Percentiles rank a stretch among this genome's conserved stretches.
Evolutionary conservation across 352 stramenopile species (phyloP).

Genomic region (Thalassiosira exigua): DNA sequence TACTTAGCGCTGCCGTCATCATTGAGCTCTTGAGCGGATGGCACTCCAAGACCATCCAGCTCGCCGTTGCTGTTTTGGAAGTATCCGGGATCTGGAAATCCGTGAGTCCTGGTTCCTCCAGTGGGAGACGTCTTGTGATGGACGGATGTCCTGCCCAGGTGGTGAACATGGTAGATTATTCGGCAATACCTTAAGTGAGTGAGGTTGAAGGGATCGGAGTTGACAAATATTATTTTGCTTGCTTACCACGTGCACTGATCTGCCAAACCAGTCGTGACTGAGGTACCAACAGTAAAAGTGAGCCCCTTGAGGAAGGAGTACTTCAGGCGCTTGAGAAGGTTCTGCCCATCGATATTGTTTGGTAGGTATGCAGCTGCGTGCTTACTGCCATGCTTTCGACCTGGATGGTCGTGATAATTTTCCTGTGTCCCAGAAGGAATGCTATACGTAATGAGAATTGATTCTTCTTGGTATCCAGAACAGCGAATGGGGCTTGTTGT

Average conservation of each 20-base stretch:
- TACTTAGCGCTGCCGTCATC: too few relatives aligned
- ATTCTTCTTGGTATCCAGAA: conserved; percentile 15
- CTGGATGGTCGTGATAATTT: conserved; percentile 56
- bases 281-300: conserved; percentile 59
- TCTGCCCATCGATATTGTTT: conserved; percentile 48
- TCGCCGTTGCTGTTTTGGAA: conserved; percentile 12
- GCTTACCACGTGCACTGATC: too few relatives aligned
- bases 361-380: conserved; percentile 52
- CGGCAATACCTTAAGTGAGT: too few relatives aligned
- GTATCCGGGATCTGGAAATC: conserved; percentile 2
- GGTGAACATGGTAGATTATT: background rate
- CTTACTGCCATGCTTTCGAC: conserved; percentile 38
- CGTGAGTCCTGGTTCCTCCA: background rate
- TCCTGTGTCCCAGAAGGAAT: conserved; percentile 48
- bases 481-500: conserved; percentile 4
- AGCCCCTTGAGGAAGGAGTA: conserved; percentile 67
- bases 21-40: background rate
- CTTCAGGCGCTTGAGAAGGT: conserved; percentile 62
- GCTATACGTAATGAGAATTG: conserved; percentile 56
- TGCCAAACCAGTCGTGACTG: conserved; percentile 26
- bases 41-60: conserved; percentile 7
- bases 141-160: conserved; percentile 19
- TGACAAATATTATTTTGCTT: too few relatives aligned
- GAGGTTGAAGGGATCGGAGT: too few relatives aligned
- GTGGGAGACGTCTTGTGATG: conserved; percentile 38